A percentile compares a stretch with the other conserved stretches of the same genome.
Conservation (phyloP, 139 green algal species). For the Eudorina sp. region DNA sequence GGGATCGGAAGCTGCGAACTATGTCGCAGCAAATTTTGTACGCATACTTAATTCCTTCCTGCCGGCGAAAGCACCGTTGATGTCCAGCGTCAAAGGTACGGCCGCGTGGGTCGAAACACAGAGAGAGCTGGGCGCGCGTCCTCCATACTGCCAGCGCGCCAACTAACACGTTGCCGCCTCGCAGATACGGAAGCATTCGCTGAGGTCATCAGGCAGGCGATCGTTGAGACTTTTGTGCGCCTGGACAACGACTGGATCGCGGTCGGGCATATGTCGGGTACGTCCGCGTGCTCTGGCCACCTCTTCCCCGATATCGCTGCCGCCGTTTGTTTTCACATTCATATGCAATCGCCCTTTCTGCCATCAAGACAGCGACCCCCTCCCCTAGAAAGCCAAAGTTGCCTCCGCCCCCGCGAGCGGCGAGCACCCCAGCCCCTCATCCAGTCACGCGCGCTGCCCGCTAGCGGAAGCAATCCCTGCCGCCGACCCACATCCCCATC, state of each 20-base stretch:
- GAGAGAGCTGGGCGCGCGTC: no score
- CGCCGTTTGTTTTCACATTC: no score
- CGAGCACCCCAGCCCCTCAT: no score
- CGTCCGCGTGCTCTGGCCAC: background rate
- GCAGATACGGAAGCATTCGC: slow-evolving; percentile 49
- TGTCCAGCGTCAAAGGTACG: slow-evolving; percentile 11
- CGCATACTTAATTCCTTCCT: slow-evolving; percentile 28
- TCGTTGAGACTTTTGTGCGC: slow-evolving; percentile 47
- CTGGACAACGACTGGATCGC: slow-evolving; percentile 61
- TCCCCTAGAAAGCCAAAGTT: no score
- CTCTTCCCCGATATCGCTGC: background rate
- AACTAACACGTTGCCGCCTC: background rate
- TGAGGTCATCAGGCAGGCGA: slow-evolving; percentile 13
- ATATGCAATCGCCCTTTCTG: no score
- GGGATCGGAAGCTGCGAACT: slow-evolving; percentile 54
- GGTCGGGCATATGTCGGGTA: slow-evolving; percentile 51
- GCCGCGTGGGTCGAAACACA: no score
- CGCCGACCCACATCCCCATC: no score
- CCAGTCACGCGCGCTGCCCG: no score
- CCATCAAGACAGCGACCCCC: no score
- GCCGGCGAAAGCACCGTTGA: slow-evolving; percentile 10
- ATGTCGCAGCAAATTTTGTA: slow-evolving; percentile 41
- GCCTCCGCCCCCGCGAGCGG: no score
- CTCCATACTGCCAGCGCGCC: background rate
- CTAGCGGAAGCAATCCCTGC: no score